These are phyloP conservation scores for Begonia loranthoides DNA, from an alignment of 306 rosid species.

Conservation along the genomic window DNA sequence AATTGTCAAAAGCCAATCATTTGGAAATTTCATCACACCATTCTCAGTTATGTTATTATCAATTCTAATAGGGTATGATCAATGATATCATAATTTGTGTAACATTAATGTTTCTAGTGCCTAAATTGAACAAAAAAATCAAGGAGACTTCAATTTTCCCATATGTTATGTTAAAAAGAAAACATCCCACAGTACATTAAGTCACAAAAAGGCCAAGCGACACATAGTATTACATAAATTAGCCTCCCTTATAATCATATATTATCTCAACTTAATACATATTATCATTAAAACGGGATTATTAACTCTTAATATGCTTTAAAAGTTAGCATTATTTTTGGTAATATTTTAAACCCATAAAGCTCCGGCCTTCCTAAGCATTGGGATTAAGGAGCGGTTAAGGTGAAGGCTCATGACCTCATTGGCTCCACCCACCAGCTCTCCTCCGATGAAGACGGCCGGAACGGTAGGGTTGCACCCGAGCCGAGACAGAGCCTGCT, in stretches of 20 bases:
- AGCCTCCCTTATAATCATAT: too few relatives aligned
- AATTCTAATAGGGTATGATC: too few relatives aligned
- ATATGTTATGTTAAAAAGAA: too few relatives aligned
- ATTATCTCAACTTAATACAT: too few relatives aligned
- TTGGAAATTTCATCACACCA: too few relatives aligned
- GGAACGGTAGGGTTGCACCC: constrained; percentile 76
- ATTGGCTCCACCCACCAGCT: constrained; percentile 78
- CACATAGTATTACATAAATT: neutral
- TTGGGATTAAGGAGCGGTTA: constrained; percentile 64
- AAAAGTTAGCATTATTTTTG: neutral
- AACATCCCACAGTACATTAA: neutral
- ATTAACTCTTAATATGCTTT: neutral
- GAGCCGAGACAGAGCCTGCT: constrained; percentile 59
- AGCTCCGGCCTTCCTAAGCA: constrained; percentile 83
- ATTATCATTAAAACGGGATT: neutral
- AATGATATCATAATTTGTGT: too few relatives aligned
- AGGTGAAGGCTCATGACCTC: constrained; percentile 93
- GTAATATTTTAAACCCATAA: constrained; percentile 52
- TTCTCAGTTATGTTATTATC: too few relatives aligned
- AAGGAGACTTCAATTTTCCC: too few relatives aligned
- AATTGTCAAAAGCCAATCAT: too few relatives aligned
- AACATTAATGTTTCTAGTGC: too few relatives aligned
- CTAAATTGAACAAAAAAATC: too few relatives aligned
- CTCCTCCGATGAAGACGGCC: constrained; percentile 70
- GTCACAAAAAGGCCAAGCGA: neutral